Evolutionary conservation across 306 rosid species (phyloP), one percentile per base, ranked within the genome.

Genomic region (Prunus padus): DNA sequence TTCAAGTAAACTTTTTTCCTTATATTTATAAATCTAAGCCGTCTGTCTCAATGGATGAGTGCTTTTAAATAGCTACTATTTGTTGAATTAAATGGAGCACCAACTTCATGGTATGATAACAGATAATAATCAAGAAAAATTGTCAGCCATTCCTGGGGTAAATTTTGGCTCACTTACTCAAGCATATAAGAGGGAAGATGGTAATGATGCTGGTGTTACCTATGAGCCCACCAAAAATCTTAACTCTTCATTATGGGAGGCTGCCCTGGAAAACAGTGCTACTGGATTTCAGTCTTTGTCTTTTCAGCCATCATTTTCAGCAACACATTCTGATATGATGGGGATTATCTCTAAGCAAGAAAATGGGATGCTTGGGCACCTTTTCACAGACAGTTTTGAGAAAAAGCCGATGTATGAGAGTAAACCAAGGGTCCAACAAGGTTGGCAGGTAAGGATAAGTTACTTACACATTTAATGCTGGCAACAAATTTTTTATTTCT

Each of bases 391-490:
- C 72, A 74, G 61, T 73, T 71, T 71, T 71, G 70, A 78, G 66
- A 73, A 86, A 46, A 80, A 65, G 66, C 67, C 22, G 67, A 86
- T 75, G 40, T 75, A 68, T 72, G 82, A 80, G 66, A 77, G 78
- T 83, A 83, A 63, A 70, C 54, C 66, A 31, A 83, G 73, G 78
- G 68, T 69, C 81, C 89, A 87, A 79, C 82, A 77, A 75, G 83
- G 65, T 65, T 83, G 86, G 90, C 88, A 90, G 97, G 97, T 92
- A 81, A 63, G 47, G n/a, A 47, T 23, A 33, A 65, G 70, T 56
- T 66, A 15, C 59, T 22, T 72, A 23, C 49, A 65, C n/a, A 10
- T 55, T 37, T 37, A 31, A 40, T 15, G 56, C 31, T 42, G 16
- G 10, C 20, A 14, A 23, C 56, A 71, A 62, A 33, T 14, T 2